These are phyloP conservation scores for Botrytis byssoidea DNA, from an alignment of 2,329 filamentous ascomycete species.

Conservation along the genomic window DNA sequence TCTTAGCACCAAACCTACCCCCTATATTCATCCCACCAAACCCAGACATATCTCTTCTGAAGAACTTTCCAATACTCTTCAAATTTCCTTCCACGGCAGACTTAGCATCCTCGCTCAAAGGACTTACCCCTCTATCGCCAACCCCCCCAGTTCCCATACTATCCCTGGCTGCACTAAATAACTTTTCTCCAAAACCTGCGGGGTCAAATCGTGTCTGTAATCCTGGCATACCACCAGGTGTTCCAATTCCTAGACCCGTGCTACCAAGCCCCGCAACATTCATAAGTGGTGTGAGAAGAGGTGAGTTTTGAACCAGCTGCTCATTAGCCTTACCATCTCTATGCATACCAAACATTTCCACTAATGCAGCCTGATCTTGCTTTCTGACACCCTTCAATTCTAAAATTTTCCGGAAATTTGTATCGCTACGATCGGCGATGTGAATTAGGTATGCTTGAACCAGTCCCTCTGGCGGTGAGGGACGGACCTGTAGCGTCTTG, in stretches of 20 bases:
- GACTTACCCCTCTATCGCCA: slow-evolving; percentile 25
- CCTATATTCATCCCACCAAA: slow-evolving; percentile 64
- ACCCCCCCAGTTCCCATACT: slow-evolving; percentile 55
- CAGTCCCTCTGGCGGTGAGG: slow-evolving; percentile 86
- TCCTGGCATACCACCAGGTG: slow-evolving; percentile 42
- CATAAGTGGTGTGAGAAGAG: slow-evolving; percentile 68
- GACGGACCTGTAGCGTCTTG: slow-evolving; percentile 92
- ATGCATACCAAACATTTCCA: slow-evolving; percentile 81
- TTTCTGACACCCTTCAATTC: slow-evolving; percentile 92
- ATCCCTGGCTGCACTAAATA: slow-evolving; percentile 85
- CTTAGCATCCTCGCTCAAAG: slow-evolving; percentile 50
- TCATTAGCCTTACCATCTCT: slow-evolving; percentile 71
- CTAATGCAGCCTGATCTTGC: slow-evolving; percentile 73
- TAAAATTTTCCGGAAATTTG: slow-evolving; percentile 93
- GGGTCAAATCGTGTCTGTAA: slow-evolving; percentile 70
- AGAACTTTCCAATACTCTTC: slow-evolving; percentile 95
- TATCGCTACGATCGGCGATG: slow-evolving; percentile 87
- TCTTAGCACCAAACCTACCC: slow-evolving; percentile 48
- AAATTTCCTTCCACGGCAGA: slow-evolving; percentile 87
- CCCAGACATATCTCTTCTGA: slow-evolving; percentile 79
- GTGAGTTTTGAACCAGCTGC: slow-evolving; percentile 67
- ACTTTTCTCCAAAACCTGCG: slow-evolving; percentile 76
- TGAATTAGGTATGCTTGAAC: slow-evolving; percentile 98
- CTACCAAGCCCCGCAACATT: slow-evolving; percentile 46
- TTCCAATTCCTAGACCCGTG: slow-evolving; percentile 46